phyloP scores from a whole-genome alignment of 75 land plant genomes.

The Picea glauca region DNA sequence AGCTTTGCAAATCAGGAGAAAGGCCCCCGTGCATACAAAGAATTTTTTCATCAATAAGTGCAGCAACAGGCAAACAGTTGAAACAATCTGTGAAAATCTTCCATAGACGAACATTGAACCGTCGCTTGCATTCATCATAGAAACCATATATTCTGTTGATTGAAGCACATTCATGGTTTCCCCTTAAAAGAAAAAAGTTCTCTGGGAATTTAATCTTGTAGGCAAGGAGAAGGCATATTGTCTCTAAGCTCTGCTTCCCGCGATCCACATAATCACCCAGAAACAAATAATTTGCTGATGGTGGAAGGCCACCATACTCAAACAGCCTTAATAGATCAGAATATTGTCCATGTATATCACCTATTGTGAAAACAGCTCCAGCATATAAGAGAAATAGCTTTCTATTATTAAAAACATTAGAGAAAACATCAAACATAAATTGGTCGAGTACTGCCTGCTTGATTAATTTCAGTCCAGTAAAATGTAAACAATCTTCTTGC shows the following conservation, averaged over 20 bases:
- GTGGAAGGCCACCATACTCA: slow-evolving; percentile 78
- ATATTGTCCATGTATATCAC: slow-evolving; percentile 76
- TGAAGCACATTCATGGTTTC: slow-evolving; percentile 55
- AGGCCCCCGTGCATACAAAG: slow-evolving; percentile 60
- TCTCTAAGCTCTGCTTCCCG: slow-evolving; percentile 67
- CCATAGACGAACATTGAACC: slow-evolving; percentile 51
- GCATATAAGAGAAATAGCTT: too few species aligned
- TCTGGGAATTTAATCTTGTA: slow-evolving; percentile 52
- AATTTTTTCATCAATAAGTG: slow-evolving; percentile 43
- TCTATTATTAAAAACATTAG: too few species aligned
- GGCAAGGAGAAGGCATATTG: slow-evolving; percentile 46
- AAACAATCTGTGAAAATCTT: slow-evolving; percentile 48
- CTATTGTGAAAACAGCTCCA: slow-evolving; percentile 20
- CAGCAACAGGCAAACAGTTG: slow-evolving; percentile 50
- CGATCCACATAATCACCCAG: slow-evolving; percentile 72
- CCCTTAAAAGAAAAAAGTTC: slow-evolving; percentile 44
- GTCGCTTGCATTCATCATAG: slow-evolving; percentile 53
- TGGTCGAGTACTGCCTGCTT: too few species aligned
- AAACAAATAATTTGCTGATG: slow-evolving; percentile 69
- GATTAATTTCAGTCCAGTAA: too few species aligned
- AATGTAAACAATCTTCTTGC: too few species aligned
- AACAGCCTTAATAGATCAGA: slow-evolving; percentile 59
- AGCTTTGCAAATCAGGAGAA: slow-evolving; percentile 41
- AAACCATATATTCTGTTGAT: slow-evolving; percentile 50
- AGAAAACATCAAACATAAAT: too few species aligned